Conservation (phyloP, 2,329 filamentous ascomycete species). For the Aplosporella prunicola region DNA sequence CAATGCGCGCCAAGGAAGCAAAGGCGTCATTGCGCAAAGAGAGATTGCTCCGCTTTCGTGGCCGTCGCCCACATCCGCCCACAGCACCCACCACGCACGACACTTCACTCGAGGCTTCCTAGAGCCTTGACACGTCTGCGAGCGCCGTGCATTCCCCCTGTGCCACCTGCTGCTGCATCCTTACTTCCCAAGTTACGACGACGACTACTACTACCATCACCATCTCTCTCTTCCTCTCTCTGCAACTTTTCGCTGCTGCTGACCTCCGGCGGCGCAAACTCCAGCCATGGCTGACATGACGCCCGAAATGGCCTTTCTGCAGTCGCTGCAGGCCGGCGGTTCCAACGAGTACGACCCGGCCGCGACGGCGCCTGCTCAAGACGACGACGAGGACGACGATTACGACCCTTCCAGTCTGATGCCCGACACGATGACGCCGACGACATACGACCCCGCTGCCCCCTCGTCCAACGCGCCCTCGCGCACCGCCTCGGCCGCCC, state of each 20-base stretch:
- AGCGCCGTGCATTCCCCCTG: too few species aligned
- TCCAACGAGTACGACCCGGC: slow-evolving; percentile 25
- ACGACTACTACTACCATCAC: background rate
- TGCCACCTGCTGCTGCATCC: too few species aligned
- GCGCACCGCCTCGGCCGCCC: slow-evolving; percentile 12
- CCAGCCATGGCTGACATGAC: slow-evolving; percentile 43
- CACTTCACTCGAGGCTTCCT: too few species aligned
- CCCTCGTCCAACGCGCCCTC: slow-evolving; percentile 15
- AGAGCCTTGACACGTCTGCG: too few species aligned
- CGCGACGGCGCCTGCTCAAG: slow-evolving; percentile 14
- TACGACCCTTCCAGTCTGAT: slow-evolving; percentile 29
- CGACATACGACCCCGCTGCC: slow-evolving; percentile 18
- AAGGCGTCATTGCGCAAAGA: too few species aligned
- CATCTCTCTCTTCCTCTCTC: background rate
- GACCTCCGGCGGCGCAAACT: too few species aligned
- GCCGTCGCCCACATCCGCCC: too few species aligned
- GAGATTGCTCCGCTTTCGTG: too few species aligned
- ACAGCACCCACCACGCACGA: too few species aligned
- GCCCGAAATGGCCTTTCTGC: slow-evolving; percentile 44
- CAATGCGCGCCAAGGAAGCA: too few species aligned
- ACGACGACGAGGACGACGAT: slow-evolving; percentile 26
- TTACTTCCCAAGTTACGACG: too few species aligned
- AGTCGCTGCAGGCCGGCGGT: slow-evolving; percentile 38
- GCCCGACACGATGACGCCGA: slow-evolving; percentile 17
- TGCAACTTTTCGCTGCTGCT: too few species aligned